Evolutionary conservation across 2,329 filamentous ascomycete species (phyloP).

Genomic region (Stagonosporopsis tanaceti): DNA sequence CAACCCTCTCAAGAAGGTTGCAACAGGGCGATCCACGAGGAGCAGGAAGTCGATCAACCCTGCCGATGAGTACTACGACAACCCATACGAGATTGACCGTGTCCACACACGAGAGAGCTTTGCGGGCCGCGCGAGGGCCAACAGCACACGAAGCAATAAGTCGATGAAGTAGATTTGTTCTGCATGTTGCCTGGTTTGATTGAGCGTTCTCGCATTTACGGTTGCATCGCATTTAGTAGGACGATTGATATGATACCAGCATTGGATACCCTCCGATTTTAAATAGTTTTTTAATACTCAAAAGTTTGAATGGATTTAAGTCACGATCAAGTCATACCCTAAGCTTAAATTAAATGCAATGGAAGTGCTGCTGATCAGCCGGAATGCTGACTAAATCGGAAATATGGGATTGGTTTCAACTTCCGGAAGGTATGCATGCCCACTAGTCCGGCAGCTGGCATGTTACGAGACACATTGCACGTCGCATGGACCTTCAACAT

Average conservation of each 20-base stretch:
- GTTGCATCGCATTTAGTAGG: slow-evolving; percentile 19
- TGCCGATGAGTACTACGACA: slow-evolving; percentile 50
- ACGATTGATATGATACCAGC: slow-evolving; percentile 20
- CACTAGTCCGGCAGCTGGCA: slow-evolving; percentile 15
- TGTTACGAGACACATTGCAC: slow-evolving; percentile 19
- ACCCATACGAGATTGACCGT: slow-evolving; percentile 59
- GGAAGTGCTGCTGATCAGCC: not conserved
- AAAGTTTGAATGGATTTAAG: slow-evolving; percentile 6
- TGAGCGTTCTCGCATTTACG: slow-evolving; percentile 22
- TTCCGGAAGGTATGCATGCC: slow-evolving; percentile 4
- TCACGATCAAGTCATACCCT: not conserved
- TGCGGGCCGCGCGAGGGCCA: slow-evolving; percentile 29
- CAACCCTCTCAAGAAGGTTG: slow-evolving; percentile 38
- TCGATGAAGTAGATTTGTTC: slow-evolving; percentile 12
- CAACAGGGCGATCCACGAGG: slow-evolving; percentile 40
- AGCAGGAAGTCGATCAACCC: slow-evolving; percentile 35
- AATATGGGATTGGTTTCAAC: slow-evolving; percentile 7
- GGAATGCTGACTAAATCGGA: slow-evolving; percentile 2
- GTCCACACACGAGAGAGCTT: slow-evolving; percentile 59
- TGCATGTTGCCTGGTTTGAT: slow-evolving; percentile 12
- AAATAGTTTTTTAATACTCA: slow-evolving; percentile 14
- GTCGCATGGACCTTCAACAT: slow-evolving; percentile 13
- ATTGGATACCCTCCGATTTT: slow-evolving; percentile 33
- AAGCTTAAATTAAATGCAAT: not conserved
- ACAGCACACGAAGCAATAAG: slow-evolving; percentile 26